Conservation (phyloP, 257 asterid species). For the Ocimum tenuiflorum region DNA sequence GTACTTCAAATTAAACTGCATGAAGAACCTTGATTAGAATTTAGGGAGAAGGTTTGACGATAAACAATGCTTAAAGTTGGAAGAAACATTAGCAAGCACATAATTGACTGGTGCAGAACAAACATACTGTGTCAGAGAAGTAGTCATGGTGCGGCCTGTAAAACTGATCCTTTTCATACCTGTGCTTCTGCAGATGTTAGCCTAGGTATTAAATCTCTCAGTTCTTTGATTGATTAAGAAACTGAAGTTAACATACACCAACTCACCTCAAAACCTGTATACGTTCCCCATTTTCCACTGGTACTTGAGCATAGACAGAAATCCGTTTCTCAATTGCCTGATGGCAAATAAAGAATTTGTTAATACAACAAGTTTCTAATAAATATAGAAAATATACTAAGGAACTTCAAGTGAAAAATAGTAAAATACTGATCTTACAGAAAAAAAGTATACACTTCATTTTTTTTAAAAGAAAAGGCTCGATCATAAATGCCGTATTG, state of each 20-base stretch:
- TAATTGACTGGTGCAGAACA: not conserved
- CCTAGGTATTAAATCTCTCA: constrained; percentile 34
- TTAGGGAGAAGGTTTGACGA: constrained; percentile 6
- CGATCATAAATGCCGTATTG: not conserved
- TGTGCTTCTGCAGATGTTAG: constrained; percentile 85
- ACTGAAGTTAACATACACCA: constrained; percentile 5
- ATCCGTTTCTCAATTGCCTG: constrained; percentile 86
- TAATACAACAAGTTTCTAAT: constrained; percentile 9
- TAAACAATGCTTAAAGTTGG: constrained; percentile 1
- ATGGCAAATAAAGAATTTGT: constrained; percentile 16
- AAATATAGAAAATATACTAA: not conserved
- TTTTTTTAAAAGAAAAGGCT: no score
- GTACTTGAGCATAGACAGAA: constrained; percentile 73
- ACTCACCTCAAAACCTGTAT: constrained; percentile 73
- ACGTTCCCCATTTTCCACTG: constrained; percentile 83
- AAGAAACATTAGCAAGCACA: constrained; percentile 9
- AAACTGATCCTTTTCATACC: constrained; percentile 73
- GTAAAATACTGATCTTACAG: not conserved
- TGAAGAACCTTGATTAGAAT: constrained; percentile 9
- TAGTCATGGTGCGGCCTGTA: constrained; percentile 81
- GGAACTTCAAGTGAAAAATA: not conserved
- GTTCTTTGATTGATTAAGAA: constrained; percentile 18
- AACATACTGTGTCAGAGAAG: constrained; percentile 65
- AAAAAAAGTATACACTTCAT: not conserved
- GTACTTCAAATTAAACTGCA: constrained; percentile 54